Conservation (phyloP, 352 stramenopile genomes). For the Globisporangium iwayamae region DNA sequence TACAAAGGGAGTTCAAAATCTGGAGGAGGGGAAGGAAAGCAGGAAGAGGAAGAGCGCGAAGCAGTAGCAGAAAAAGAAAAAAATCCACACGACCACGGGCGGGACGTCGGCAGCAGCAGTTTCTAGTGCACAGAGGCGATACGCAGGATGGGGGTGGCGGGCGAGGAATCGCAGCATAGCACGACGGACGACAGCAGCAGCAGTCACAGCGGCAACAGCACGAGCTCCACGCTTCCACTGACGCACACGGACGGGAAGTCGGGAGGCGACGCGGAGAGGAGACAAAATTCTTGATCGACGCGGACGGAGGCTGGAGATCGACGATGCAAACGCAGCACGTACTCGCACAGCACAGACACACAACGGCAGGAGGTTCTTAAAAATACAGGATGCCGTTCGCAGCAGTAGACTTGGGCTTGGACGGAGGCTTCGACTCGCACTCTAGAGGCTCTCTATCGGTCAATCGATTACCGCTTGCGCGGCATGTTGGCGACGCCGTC, state of each 20-base stretch:
- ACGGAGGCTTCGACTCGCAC: not conserved
- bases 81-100: constrained; percentile 10
- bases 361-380: constrained; percentile 3
- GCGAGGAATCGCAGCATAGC: too few relatives aligned
- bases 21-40: not conserved
- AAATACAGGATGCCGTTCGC: constrained; percentile 7
- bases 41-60: not conserved
- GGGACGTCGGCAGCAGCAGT: constrained; percentile 7
- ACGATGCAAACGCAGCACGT: not conserved
- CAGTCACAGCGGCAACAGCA: not conserved
- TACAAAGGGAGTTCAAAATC: constrained; percentile 9
- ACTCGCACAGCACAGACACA: not conserved
- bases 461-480: constrained; percentile 55
- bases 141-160: not conserved
- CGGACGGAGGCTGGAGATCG: not conserved
- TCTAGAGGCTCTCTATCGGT: constrained; percentile 1
- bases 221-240: not conserved
- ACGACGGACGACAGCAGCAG: not conserved
- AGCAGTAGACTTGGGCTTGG: not conserved
- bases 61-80: not conserved
- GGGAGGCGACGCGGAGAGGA: constrained; percentile 2
- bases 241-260: not conserved
- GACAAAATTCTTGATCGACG: constrained; percentile 10
- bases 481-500: constrained; percentile 83
- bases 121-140: constrained; percentile 8